Evolutionary conservation across 345 rosid species (phyloP).

Genomic region (Erucastrum elatum): DNA sequence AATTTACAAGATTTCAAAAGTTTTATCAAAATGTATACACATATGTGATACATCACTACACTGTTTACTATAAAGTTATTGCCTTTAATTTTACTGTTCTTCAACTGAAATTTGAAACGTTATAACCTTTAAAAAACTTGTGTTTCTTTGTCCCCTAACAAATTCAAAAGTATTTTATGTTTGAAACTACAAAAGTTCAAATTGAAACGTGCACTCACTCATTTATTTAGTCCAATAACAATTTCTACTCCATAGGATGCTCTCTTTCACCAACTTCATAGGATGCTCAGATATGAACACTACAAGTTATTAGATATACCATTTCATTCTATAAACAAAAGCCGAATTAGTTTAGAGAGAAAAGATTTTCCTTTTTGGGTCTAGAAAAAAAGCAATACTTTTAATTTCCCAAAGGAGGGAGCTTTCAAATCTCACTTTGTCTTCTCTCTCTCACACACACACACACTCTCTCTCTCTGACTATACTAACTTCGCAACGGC

Average conservation of each 20-base stretch:
- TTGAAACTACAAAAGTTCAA: constrained; percentile 10
- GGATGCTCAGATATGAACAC: background rate
- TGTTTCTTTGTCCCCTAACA: constrained; percentile 23
- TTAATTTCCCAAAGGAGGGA: constrained; percentile 28
- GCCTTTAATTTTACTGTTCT: constrained; percentile 19
- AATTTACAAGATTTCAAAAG: background rate
- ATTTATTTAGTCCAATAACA: background rate
- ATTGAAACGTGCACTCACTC: background rate
- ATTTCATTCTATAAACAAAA: constrained; percentile 10
- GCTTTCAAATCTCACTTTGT: constrained; percentile 20
- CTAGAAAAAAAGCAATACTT: constrained; percentile 15
- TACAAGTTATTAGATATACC: background rate
- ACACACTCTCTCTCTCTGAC: constrained; percentile 21
- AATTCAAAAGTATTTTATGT: constrained; percentile 21
- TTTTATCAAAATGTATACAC: background rate
- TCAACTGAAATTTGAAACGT: constrained; percentile 33
- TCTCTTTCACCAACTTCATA: background rate
- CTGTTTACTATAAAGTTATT: constrained; percentile 32
- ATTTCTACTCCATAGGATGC: constrained; percentile 19
- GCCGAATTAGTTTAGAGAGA: background rate
- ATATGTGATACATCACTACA: constrained; percentile 8
- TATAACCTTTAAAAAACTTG: background rate
- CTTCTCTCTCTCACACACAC: constrained; percentile 26
- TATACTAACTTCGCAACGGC: constrained; percentile 35
- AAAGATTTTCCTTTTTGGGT: background rate